These are phyloP conservation scores for Entoloma clypeatum DNA, from an alignment of 1,284 basidiomycete species.

Conservation along the genomic window DNA sequence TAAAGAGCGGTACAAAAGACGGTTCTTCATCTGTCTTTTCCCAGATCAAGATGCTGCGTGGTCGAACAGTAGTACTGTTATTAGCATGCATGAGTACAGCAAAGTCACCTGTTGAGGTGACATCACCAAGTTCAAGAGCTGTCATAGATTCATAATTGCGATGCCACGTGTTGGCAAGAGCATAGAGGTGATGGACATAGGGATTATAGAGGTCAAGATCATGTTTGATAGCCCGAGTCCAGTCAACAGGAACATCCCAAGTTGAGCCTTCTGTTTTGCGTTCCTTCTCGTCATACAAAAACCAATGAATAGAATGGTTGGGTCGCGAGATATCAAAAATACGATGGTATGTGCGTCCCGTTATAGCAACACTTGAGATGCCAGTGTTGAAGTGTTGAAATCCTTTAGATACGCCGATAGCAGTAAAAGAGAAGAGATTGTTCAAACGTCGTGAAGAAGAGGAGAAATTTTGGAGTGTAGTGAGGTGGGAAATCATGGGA, in stretches of 20 bases:
- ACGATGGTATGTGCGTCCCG: not conserved
- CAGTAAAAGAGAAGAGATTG: conserved; percentile 1
- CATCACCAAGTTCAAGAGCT: too few relatives aligned
- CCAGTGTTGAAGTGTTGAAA: not conserved
- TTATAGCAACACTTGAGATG: not conserved
- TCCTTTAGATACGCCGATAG: not conserved
- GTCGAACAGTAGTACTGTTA: too few relatives aligned
- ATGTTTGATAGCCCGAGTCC: too few relatives aligned
- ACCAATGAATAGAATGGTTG: conserved; percentile 3
- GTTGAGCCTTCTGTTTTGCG: not conserved
- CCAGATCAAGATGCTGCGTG: not conserved
- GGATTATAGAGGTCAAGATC: too few relatives aligned
- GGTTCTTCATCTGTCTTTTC: not conserved
- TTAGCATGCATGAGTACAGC: too few relatives aligned
- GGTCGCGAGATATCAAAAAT: not conserved
- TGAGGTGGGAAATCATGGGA: too few relatives aligned
- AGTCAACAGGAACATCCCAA: too few relatives aligned
- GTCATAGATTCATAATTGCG: too few relatives aligned
- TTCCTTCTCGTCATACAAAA: not conserved
- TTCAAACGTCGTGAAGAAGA: not conserved
- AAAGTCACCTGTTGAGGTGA: too few relatives aligned
- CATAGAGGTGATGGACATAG: too few relatives aligned
- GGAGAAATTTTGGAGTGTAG: too few relatives aligned
- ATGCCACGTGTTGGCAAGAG: too few relatives aligned
- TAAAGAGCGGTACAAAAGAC: not conserved